Conservation (phyloP, 1,284 basidiomycete genomes). For the Tilletia indica region DNA sequence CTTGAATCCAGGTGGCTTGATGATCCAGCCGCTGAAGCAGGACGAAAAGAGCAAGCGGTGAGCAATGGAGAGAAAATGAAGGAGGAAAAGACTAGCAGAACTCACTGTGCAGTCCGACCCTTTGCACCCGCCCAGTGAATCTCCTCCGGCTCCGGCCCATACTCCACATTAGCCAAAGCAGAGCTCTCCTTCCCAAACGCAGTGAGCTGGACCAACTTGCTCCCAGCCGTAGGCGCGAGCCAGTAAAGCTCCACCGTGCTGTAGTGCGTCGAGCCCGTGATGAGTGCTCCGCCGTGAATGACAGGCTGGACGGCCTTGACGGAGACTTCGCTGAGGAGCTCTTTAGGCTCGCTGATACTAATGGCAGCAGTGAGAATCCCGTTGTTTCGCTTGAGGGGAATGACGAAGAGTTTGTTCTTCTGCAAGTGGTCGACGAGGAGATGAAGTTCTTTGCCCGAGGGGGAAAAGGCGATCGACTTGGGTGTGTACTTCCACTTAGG, state of each 20-base stretch:
- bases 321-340: slow-evolving; percentile 20
- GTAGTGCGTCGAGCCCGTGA: slow-evolving; percentile 23
- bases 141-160: slow-evolving; percentile 32
- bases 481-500: slow-evolving; percentile 40
- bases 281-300: slow-evolving; percentile 21
- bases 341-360: slow-evolving; percentile 12
- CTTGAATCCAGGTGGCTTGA: slow-evolving; percentile 30
- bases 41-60: not conserved
- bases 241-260: slow-evolving; percentile 30
- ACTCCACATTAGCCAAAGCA: slow-evolving; percentile 26
- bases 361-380: not conserved
- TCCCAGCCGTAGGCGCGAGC: not conserved
- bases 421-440: slow-evolving; percentile 28
- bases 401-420: slow-evolving; percentile 26
- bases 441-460: slow-evolving; percentile 23
- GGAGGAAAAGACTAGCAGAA: not conserved
- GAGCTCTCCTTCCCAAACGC: slow-evolving; percentile 21
- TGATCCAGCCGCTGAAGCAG: slow-evolving; percentile 27
- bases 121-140: slow-evolving; percentile 30
- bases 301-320: slow-evolving; percentile 20
- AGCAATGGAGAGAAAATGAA: not conserved
- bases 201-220: slow-evolving; percentile 14
- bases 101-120: slow-evolving; percentile 24
- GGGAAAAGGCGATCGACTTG: slow-evolving; percentile 23
- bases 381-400: slow-evolving; percentile 5